Evolutionary conservation across 805 yeast species (phyloP).

Genomic region (Cyberlindnera euphorbiiphila): DNA sequence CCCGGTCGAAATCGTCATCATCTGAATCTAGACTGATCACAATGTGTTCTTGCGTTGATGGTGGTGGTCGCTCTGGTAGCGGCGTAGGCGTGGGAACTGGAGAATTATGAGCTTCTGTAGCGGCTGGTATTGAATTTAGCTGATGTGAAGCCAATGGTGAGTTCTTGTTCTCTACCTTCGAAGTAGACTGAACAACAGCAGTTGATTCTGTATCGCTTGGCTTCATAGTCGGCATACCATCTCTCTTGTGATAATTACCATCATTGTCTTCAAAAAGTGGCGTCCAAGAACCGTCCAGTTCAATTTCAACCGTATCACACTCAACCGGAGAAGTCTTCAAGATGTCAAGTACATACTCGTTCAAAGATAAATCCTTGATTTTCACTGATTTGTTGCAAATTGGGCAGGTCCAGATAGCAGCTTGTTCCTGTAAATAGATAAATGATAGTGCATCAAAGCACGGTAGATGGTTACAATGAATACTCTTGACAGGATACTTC

Average conservation of each 20-base stretch:
- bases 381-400: conserved; percentile 57
- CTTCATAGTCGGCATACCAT: neutral
- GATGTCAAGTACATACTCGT: conserved; percentile 69
- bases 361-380: conserved; percentile 60
- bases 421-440: conserved; percentile 69
- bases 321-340: conserved; percentile 48
- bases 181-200: neutral
- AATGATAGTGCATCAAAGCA: conserved; percentile 84
- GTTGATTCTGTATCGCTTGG: neutral
- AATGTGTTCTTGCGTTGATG: conserved; percentile 6
- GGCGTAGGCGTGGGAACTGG: neutral
- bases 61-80: neutral
- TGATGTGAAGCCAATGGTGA: too few relatives aligned
- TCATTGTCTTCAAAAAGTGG: conserved; percentile 31
- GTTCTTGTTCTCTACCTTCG: too few relatives aligned
- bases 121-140: too few relatives aligned
- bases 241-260: conserved; percentile 12
- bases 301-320: conserved; percentile 62
- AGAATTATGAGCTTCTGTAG: neutral
- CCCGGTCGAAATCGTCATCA: conserved; percentile 15
- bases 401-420: conserved; percentile 88
- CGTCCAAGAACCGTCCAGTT: conserved; percentile 73
- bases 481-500: conserved; percentile 66
- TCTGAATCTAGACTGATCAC: conserved; percentile 20
- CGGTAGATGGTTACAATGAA: conserved; percentile 72